Evolutionary conservation across 305 asterid species (phyloP).

Genomic region (Striga hermonthica): DNA sequence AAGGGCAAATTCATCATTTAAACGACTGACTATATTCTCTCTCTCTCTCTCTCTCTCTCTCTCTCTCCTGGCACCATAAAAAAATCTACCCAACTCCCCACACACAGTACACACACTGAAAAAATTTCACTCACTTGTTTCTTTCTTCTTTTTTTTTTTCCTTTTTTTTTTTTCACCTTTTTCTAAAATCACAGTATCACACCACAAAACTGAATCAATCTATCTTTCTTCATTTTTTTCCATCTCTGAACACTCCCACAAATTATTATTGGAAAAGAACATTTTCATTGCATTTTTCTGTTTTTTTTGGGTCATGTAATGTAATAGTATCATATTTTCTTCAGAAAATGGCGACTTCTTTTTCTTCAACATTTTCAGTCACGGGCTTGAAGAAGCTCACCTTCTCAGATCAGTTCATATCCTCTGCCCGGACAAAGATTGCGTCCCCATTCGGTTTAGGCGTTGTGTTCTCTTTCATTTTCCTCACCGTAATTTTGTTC

Average conservation of each 20-base stretch:
- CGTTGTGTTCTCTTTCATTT: constrained; percentile 45
- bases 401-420: constrained; percentile 51
- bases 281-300: not conserved
- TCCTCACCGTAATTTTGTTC: constrained; percentile 44
- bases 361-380: constrained; percentile 28
- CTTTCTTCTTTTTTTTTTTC: not conserved
- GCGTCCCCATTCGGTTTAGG: constrained; percentile 62
- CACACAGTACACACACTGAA: not conserved
- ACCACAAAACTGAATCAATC: not conserved
- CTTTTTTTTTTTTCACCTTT: not conserved
- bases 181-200: not conserved
- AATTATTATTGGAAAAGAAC: not conserved
- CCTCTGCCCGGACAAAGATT: constrained; percentile 52
- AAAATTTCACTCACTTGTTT: not conserved
- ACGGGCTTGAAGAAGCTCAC: constrained; percentile 58
- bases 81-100: not conserved
- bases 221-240: not conserved
- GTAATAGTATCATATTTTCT: not conserved
- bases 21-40: not conserved
- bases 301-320: not conserved
- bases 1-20: not conserved
- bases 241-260: not conserved
- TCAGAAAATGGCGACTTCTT: constrained; percentile 35
- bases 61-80: not conserved
- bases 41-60: not conserved